phyloP scores from a whole-genome alignment of 139 green algal genomes.

The Micractinium conductrix region DNA sequence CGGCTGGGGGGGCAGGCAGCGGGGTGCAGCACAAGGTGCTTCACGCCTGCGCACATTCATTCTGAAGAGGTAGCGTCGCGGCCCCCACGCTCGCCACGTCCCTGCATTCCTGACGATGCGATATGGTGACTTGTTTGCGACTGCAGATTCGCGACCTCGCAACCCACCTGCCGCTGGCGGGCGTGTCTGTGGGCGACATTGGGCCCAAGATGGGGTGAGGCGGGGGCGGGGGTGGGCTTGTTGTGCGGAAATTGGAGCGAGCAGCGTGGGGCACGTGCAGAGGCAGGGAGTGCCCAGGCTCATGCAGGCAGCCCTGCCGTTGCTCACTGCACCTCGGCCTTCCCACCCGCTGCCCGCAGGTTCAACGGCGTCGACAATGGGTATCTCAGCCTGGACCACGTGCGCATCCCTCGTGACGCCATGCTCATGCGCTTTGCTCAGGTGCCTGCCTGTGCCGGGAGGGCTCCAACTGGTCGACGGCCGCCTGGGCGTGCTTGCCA shows the following conservation, averaged over 20 bases:
- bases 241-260: too few species aligned
- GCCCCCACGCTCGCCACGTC: too few species aligned
- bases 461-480: not conserved
- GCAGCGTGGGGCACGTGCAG: too few species aligned
- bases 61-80: too few species aligned
- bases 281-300: too few species aligned
- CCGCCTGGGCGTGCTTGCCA: not conserved
- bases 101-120: too few species aligned
- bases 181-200: constrained; percentile 94
- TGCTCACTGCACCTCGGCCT: not conserved
- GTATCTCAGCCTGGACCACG: constrained; percentile 82
- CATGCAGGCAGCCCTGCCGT: not conserved
- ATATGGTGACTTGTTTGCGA: not conserved
- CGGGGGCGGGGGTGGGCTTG: not conserved
- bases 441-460: not conserved
- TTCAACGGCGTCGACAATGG: constrained; percentile 93
- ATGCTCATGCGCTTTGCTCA: constrained; percentile 93
- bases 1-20: not conserved
- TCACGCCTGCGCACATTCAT: too few species aligned
- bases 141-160: constrained; percentile 81
- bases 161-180: constrained; percentile 84
- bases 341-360: not conserved
- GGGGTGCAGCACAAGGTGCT: too few species aligned
- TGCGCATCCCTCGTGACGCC: constrained; percentile 73
- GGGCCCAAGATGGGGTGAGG: constrained; percentile 88